Evolutionary conservation across 208 protist genomes (phyloP).

Genomic region (Lotmaria passim): DNA sequence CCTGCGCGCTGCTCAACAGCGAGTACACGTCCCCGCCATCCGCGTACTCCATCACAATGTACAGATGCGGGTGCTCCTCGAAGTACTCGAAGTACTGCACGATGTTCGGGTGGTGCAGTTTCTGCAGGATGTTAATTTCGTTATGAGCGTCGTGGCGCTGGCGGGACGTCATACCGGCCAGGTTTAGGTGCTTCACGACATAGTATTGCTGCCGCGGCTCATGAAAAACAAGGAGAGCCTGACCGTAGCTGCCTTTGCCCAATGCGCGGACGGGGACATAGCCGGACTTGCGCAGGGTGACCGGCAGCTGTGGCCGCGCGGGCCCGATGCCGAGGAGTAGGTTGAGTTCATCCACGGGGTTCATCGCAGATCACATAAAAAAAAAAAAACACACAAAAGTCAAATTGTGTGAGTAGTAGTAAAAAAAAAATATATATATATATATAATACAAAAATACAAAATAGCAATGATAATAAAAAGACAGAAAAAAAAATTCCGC

Average conservation of each 20-base stretch:
- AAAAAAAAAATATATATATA: too few species aligned
- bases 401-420: neutral
- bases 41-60: constrained; percentile 93
- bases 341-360: constrained; percentile 88
- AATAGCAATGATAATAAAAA: constrained; percentile 2
- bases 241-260: constrained; percentile 88
- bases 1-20: constrained; percentile 42
- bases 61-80: constrained; percentile 82
- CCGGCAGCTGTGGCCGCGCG: constrained; percentile 66
- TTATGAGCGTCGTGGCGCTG: constrained; percentile 84
- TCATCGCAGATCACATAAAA: constrained; percentile 48
- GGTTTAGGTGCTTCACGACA: constrained; percentile 88
- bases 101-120: constrained; percentile 88
- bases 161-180: constrained; percentile 67
- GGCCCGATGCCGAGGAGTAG: constrained; percentile 85
- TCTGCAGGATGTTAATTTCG: constrained; percentile 85
- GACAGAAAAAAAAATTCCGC: too few species aligned
- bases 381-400: constrained; percentile 3
- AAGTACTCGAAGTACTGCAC: constrained; percentile 85
- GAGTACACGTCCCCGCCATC: constrained; percentile 87
- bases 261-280: constrained; percentile 73
- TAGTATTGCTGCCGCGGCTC: constrained; percentile 57
- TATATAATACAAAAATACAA: too few species aligned
- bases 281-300: constrained; percentile 69
- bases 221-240: constrained; percentile 83